phyloP scores from a whole-genome alignment of 352 stramenopile species.

The Phytophthora multivora region DNA sequence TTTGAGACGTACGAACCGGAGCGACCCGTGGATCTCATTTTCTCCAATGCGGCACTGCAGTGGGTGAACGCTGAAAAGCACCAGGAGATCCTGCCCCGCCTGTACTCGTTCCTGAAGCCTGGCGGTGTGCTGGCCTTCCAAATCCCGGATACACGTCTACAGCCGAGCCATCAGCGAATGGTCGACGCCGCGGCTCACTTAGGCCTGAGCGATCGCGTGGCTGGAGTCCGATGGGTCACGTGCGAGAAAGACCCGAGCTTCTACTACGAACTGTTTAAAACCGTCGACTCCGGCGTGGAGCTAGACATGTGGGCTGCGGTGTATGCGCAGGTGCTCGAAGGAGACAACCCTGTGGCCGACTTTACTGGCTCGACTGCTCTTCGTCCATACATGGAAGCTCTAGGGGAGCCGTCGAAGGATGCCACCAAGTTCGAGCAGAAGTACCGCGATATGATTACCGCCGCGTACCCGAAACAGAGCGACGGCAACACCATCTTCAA shows the following conservation, averaged over 20 bases:
- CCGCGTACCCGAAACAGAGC: slow-evolving; percentile 62
- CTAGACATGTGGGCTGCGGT: slow-evolving; percentile 73
- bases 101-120: slow-evolving; percentile 69
- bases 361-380: slow-evolving; percentile 69
- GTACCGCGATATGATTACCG: slow-evolving; percentile 60
- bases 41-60: slow-evolving; percentile 72
- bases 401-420: slow-evolving; percentile 32
- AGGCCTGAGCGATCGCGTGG: slow-evolving; percentile 40
- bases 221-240: slow-evolving; percentile 68
- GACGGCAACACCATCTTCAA: slow-evolving; percentile 70
- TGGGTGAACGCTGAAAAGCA: slow-evolving; percentile 67
- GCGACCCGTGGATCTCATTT: slow-evolving; percentile 66
- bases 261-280: slow-evolving; percentile 76
- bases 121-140: slow-evolving; percentile 75
- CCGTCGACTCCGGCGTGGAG: slow-evolving; percentile 13
- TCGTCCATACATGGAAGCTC: slow-evolving; percentile 60
- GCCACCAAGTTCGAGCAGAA: slow-evolving; percentile 47
- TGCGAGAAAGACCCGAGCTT: slow-evolving; percentile 63
- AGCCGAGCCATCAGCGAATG: slow-evolving; percentile 72
- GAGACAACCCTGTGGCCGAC: slow-evolving; percentile 70
- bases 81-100: slow-evolving; percentile 42
- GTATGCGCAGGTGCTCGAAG: slow-evolving; percentile 66
- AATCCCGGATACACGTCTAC: slow-evolving; percentile 66
- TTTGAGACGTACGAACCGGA: slow-evolving; percentile 59
- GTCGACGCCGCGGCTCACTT: slow-evolving; percentile 48